Evolutionary conservation across 441 rosid genomes (phyloP).

Genomic region (Viola pubescens): DNA sequence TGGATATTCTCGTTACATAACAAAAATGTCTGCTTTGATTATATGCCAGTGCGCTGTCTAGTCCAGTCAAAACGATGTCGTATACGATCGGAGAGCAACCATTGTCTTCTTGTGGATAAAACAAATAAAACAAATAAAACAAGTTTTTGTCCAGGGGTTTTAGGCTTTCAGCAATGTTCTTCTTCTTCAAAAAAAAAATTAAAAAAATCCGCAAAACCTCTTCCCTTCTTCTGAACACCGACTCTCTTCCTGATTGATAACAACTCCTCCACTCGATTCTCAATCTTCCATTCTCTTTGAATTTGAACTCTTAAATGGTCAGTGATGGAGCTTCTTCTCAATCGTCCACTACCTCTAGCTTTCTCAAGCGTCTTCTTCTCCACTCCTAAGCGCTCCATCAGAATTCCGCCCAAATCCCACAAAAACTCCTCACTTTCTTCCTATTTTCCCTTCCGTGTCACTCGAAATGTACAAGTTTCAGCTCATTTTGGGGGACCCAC

Average conservation of each 20-base stretch:
- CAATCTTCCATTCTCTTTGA: neutral
- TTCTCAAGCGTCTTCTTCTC: conserved; percentile 19
- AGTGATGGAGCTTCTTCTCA: conserved; percentile 37
- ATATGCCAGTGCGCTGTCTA: too few relatives aligned
- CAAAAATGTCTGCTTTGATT: too few relatives aligned
- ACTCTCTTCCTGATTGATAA: neutral
- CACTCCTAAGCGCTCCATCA: conserved; percentile 26
- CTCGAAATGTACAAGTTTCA: conserved; percentile 31
- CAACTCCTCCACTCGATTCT: neutral
- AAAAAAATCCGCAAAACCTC: too few relatives aligned
- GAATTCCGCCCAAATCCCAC: conserved; percentile 18
- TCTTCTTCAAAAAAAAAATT: too few relatives aligned
- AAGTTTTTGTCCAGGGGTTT: too few relatives aligned
- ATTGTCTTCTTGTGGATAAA: too few relatives aligned
- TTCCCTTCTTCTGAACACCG: too few relatives aligned
- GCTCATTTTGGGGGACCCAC: conserved; percentile 49
- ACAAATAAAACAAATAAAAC: too few relatives aligned
- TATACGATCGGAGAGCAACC: too few relatives aligned
- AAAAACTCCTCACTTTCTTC: conserved; percentile 17
- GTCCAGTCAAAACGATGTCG: too few relatives aligned
- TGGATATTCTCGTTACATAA: too few relatives aligned
- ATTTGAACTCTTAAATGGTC: neutral
- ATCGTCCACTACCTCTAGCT: conserved; percentile 23
- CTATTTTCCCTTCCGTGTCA: conserved; percentile 14
- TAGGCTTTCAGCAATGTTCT: too few relatives aligned